A percentile compares a stretch with the other conserved stretches of the same genome.
phyloP scores from a whole-genome alignment of 345 rosid species.

The Eucalyptus tenuipes region DNA sequence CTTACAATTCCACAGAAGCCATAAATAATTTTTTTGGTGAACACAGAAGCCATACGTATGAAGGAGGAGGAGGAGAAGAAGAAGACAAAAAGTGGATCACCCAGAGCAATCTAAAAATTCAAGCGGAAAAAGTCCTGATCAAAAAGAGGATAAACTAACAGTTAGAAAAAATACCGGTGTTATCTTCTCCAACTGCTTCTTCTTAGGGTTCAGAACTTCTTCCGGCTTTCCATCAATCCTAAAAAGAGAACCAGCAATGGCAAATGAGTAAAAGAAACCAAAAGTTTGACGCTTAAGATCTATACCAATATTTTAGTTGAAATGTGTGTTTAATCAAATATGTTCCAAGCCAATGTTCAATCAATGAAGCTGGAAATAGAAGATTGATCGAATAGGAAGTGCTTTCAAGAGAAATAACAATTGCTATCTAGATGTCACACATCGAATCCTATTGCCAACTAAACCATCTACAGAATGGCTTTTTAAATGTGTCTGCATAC shows the following conservation, averaged over 20 bases:
- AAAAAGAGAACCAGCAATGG: background rate
- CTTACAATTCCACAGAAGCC: background rate
- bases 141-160: background rate
- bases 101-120: background rate
- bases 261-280: background rate
- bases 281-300: background rate
- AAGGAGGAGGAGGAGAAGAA: background rate
- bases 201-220: slow-evolving; percentile 87
- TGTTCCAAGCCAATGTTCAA: background rate
- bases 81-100: background rate
- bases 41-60: background rate
- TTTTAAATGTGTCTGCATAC: background rate
- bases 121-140: background rate
- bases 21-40: background rate
- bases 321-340: background rate
- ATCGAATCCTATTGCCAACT: background rate
- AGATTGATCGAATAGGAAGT: background rate
- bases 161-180: slow-evolving; percentile 44
- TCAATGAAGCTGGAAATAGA: background rate
- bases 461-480: background rate
- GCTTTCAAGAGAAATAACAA: background rate
- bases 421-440: background rate
- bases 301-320: background rate
- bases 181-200: slow-evolving; percentile 92
- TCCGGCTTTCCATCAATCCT: slow-evolving; percentile 97